Percentiles rank a stretch among this genome's conserved stretches.
Conservation (phyloP, 2,329 filamentous ascomycete genomes). For the Bipolaris zeicola region DNA sequence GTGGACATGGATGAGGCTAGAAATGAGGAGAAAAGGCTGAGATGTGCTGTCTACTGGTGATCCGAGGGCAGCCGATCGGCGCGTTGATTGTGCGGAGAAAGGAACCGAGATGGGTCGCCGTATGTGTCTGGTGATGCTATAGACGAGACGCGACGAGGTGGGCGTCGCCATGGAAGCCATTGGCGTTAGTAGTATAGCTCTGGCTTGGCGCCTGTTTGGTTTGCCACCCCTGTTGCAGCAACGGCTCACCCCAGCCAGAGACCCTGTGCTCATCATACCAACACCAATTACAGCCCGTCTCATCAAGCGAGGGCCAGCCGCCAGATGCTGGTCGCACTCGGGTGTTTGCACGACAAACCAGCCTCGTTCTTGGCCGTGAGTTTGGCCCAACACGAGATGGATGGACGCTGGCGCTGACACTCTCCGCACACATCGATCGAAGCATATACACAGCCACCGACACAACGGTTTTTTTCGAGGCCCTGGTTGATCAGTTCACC, state of each 20-base stretch:
- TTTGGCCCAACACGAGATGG: too few relatives aligned
- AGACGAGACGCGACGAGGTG: neutral
- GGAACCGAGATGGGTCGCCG: neutral
- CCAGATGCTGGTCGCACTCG: neutral
- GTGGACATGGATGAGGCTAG: neutral
- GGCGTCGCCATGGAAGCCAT: neutral
- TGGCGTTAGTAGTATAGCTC: neutral
- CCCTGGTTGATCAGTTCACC: neutral
- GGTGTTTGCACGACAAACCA: neutral
- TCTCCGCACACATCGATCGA: too few relatives aligned
- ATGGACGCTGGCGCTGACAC: too few relatives aligned
- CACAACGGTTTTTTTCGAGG: neutral
- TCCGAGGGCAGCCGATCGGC: neutral
- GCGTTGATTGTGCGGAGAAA: neutral
- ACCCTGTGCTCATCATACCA: neutral
- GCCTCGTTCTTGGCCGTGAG: neutral
- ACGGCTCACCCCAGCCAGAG: neutral
- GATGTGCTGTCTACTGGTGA: neutral
- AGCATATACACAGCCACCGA: neutral
- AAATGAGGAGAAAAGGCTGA: neutral
- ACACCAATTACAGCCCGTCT: conserved; percentile 1
- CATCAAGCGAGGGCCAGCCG: neutral
- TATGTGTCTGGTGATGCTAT: neutral
- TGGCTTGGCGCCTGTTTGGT: neutral
- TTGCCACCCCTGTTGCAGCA: neutral